These are phyloP conservation scores for Serpula lacrymans DNA, from an alignment of 768 basidiomycete species.

Conservation along the genomic window DNA sequence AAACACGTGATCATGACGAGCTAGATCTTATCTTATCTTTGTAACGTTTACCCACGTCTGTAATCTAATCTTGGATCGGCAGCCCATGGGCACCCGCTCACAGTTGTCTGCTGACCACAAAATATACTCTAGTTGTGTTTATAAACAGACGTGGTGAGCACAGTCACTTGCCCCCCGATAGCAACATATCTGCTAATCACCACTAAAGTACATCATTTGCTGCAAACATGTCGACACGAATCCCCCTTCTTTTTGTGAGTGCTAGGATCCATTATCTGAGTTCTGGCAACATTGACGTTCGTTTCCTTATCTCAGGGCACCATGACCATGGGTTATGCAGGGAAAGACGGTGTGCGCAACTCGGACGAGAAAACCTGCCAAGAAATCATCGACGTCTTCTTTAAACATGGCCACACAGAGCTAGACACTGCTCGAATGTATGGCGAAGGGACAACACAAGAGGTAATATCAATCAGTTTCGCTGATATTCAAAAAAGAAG, in stretches of 20 bases:
- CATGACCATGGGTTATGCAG: conserved; percentile 36
- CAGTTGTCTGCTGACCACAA: background rate
- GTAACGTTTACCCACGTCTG: background rate
- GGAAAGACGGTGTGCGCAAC: conserved; percentile 35
- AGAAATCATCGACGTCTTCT: conserved; percentile 38
- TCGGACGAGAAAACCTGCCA: conserved; percentile 31
- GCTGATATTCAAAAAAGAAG: background rate
- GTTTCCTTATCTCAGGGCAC: conserved; percentile 29
- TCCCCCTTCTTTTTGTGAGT: conserved; percentile 39
- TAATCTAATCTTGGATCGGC: background rate
- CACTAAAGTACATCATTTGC: too few species aligned
- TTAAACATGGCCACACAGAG: conserved; percentile 35
- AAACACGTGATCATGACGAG: too few species aligned
- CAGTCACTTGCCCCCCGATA: too few species aligned
- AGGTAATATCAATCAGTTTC: conserved; percentile 16
- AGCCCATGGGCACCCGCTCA: too few species aligned
- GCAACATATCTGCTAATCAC: too few species aligned
- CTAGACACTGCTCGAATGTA: conserved; percentile 50
- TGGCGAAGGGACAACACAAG: conserved; percentile 47
- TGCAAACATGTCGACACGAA: conserved; percentile 13
- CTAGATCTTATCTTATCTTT: too few species aligned
- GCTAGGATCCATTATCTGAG: background rate
- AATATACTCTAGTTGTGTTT: too few species aligned
- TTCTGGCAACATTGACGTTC: too few species aligned
- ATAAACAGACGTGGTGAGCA: too few species aligned